These are phyloP conservation scores for Spatholobus suberectus DNA, from an alignment of 306 rosid species.

Conservation along the genomic window DNA sequence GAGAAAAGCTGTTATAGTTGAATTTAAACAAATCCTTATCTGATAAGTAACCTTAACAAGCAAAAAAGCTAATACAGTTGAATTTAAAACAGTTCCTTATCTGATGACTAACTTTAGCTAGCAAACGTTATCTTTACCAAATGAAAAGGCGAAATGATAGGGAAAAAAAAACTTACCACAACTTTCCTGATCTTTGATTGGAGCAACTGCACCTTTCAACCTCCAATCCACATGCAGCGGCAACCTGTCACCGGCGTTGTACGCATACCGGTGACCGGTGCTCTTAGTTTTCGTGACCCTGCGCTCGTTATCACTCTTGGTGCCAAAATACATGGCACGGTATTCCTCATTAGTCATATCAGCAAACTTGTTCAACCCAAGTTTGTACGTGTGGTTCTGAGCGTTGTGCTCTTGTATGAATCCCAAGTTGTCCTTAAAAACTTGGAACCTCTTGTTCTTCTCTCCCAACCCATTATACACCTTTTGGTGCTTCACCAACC, in stretches of 20 bases:
- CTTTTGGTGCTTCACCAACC: conserved; percentile 70
- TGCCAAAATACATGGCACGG: conserved; percentile 65
- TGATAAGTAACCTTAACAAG: background rate
- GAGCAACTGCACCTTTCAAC: conserved; percentile 65
- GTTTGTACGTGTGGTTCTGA: conserved; percentile 59
- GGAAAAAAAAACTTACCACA: conserved; percentile 65
- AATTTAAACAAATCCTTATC: background rate
- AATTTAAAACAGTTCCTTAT: conserved; percentile 9
- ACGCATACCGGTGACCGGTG: conserved; percentile 64
- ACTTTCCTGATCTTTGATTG: conserved; percentile 82
- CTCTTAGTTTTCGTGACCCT: conserved; percentile 64
- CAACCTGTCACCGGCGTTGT: conserved; percentile 48
- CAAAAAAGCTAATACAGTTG: background rate
- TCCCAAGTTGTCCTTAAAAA: conserved; percentile 73
- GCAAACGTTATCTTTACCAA: background rate
- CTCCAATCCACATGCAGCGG: conserved; percentile 89
- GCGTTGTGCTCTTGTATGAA: conserved; percentile 78
- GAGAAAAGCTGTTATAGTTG: background rate
- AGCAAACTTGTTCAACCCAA: conserved; percentile 81
- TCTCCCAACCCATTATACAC: conserved; percentile 75
- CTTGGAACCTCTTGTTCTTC: conserved; percentile 66
- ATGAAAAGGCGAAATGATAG: background rate
- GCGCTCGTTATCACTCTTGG: conserved; percentile 52
- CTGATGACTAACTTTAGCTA: background rate
- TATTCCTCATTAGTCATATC: conserved; percentile 86